A percentile compares a stretch with the other conserved stretches of the same genome.
Evolutionary conservation across 1,284 basidiomycete species (phyloP).

Genomic region (Thelephora terrestris): DNA sequence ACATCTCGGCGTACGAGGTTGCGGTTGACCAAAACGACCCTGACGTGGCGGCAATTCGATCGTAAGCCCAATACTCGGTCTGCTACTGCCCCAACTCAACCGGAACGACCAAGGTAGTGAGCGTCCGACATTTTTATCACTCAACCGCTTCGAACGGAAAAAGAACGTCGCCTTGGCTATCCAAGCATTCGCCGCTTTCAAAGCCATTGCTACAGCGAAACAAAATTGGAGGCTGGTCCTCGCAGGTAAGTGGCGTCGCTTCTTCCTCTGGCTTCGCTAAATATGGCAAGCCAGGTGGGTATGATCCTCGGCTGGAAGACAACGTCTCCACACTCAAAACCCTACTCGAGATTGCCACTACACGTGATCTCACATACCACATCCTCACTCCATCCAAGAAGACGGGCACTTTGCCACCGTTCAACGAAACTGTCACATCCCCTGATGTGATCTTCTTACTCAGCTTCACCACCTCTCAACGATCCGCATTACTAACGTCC

Average conservation of each 20-base stretch:
- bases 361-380: constrained; percentile 41
- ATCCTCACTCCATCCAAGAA: constrained; percentile 36
- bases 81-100: constrained; percentile 2
- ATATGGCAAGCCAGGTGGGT: constrained; percentile 45
- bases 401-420: constrained; percentile 26
- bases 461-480: constrained; percentile 77
- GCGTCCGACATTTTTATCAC: constrained; percentile 72
- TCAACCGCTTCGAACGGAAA: constrained; percentile 95
- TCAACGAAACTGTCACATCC: constrained; percentile 22
- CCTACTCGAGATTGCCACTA: constrained; percentile 49
- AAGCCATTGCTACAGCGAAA: constrained; percentile 6
- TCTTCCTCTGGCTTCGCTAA: neutral
- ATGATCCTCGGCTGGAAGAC: constrained; percentile 61
- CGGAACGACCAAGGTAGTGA: constrained; percentile 31
- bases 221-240: constrained; percentile 53
- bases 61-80: constrained; percentile 38
- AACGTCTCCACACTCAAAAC: constrained; percentile 54
- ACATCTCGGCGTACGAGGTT: constrained; percentile 57
- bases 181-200: constrained; percentile 53
- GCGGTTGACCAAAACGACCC: constrained; percentile 31
- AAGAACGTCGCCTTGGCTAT: constrained; percentile 86
- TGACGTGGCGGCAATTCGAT: constrained; percentile 49
- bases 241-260: constrained; percentile 42
- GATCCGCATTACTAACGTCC: constrained; percentile 63
- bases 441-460: constrained; percentile 76